Evolutionary conservation across 257 asterid genomes (phyloP).

Genomic region (Petrea volubilis): DNA sequence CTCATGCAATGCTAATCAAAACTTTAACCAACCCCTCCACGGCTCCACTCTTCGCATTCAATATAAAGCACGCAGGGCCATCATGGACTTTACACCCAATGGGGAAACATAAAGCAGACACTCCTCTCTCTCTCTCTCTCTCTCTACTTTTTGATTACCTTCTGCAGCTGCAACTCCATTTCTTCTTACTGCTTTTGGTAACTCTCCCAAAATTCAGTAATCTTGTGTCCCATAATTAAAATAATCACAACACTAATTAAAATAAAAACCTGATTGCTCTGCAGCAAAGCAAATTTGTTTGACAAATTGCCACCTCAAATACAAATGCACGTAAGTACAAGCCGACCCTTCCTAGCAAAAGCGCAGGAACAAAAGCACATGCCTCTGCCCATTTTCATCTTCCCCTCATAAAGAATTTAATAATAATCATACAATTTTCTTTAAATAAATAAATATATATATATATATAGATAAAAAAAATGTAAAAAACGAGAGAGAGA

Average conservation of each 20-base stretch:
- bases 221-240: slow-evolving; percentile 7
- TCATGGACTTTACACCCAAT: slow-evolving; percentile 16
- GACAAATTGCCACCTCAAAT: slow-evolving; percentile 34
- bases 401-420: slow-evolving; percentile 34
- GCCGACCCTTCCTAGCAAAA: slow-evolving; percentile 47
- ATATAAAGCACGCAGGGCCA: slow-evolving; percentile 14
- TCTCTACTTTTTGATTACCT: slow-evolving; percentile 33
- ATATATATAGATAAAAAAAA: no score
- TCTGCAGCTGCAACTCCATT: not conserved
- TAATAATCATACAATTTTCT: not conserved
- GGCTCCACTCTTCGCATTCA: slow-evolving; percentile 35
- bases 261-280: not conserved
- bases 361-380: slow-evolving; percentile 83
- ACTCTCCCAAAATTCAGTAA: slow-evolving; percentile 13
- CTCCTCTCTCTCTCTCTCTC: not conserved
- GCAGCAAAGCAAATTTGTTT: slow-evolving; percentile 6
- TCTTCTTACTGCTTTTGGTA: slow-evolving; percentile 34
- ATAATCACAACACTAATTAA: not conserved
- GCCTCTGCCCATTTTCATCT: slow-evolving; percentile 43
- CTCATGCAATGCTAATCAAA: slow-evolving; percentile 28
- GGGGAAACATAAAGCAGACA: slow-evolving; percentile 28
- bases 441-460: not conserved
- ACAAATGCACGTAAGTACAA: slow-evolving; percentile 19
- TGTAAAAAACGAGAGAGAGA: not conserved
- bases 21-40: slow-evolving; percentile 29